phyloP scores from a whole-genome alignment of 2,329 filamentous ascomycete genomes.

The Akanthomyces lecanii region DNA sequence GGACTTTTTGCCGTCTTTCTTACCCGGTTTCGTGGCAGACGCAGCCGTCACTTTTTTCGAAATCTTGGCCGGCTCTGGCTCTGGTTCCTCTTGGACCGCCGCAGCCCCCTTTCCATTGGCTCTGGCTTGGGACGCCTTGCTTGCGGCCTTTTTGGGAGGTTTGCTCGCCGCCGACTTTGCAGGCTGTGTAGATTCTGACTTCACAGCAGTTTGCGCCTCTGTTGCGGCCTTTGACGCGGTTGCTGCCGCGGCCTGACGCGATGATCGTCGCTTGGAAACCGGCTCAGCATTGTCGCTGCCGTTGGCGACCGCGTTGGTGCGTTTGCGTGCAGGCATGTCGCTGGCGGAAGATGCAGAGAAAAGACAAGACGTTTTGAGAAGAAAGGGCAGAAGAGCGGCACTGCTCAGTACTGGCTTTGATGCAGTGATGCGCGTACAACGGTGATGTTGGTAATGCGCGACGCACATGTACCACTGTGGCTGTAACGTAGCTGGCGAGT shows the following conservation, averaged over 20 bases:
- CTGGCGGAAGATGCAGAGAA: no score
- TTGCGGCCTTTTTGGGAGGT: background rate
- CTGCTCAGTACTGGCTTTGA: no score
- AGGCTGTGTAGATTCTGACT: background rate
- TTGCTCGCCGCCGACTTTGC: background rate
- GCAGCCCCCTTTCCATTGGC: background rate
- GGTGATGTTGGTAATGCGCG: background rate
- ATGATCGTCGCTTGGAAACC: conserved; percentile 26
- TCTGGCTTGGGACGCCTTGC: background rate
- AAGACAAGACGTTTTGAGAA: background rate
- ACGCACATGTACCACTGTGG: background rate
- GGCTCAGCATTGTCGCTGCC: conserved; percentile 20
- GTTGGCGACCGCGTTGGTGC: conserved; percentile 16
- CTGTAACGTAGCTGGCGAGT: conserved; percentile 6
- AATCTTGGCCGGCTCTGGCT: background rate
- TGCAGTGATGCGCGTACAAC: background rate
- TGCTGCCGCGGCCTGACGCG: conserved; percentile 23
- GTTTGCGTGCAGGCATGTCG: conserved; percentile 24
- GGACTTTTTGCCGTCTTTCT: conserved; percentile 3
- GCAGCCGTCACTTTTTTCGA: background rate
- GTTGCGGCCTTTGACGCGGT: conserved; percentile 7
- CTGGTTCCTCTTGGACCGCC: background rate
- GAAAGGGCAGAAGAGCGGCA: no score
- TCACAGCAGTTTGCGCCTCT: background rate
- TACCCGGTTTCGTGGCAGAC: background rate